These are phyloP conservation scores for Acanthamoeba culbertsoni DNA, from an alignment of 208 protist genomes.

Conservation along the genomic window DNA sequence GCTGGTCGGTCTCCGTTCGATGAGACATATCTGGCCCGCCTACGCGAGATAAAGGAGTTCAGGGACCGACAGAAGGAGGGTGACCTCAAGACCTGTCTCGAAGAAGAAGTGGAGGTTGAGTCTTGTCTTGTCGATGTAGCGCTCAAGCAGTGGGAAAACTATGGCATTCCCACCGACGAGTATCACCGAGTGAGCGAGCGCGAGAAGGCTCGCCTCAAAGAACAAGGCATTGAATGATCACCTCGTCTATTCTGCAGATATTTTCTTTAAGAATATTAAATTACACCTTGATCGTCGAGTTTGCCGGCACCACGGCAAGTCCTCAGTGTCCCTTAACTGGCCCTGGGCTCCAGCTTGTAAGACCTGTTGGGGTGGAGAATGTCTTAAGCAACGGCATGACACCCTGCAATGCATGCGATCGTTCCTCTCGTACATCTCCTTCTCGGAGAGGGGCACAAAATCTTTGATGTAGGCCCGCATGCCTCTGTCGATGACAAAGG, in stretches of 20 bases:
- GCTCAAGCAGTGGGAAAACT: slow-evolving; percentile 8
- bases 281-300: background rate
- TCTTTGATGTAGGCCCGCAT: slow-evolving; percentile 13
- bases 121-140: background rate
- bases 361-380: background rate
- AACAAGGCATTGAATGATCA: background rate
- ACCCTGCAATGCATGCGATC: too few relatives aligned
- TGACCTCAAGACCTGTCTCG: background rate
- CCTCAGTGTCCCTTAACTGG: background rate
- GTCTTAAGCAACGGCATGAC: background rate
- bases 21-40: background rate
- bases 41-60: background rate
- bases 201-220: background rate
- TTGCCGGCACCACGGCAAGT: background rate
- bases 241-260: background rate
- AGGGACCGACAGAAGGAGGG: background rate
- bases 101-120: background rate
- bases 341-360: background rate
- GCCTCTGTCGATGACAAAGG: background rate
- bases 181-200: background rate
- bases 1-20: background rate
- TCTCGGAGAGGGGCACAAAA: slow-evolving; percentile 9
- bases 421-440: slow-evolving; percentile 41
- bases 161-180: slow-evolving; percentile 20
- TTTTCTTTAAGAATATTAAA: too few relatives aligned